A percentile compares a stretch with the other conserved stretches of the same genome.
Evolutionary conservation across 148 eudicot species (phyloP).

Genomic region (Arbutus unedo): DNA sequence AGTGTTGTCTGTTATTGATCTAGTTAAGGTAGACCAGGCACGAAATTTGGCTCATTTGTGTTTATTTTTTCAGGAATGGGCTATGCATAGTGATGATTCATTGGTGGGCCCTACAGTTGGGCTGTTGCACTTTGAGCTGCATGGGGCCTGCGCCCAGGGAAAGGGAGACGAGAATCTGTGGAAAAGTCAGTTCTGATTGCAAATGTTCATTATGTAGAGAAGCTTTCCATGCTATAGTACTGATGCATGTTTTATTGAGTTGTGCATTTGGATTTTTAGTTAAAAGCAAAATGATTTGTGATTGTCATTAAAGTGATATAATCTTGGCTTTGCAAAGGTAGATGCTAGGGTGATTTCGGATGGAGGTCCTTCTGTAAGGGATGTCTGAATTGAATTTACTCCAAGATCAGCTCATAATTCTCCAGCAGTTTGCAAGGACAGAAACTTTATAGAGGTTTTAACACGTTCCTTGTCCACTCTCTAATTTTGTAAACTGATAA

Average conservation of each 20-base stretch:
- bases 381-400: neutral
- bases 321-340: neutral
- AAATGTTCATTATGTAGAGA: neutral
- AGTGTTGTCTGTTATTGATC: neutral
- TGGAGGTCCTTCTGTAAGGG: neutral
- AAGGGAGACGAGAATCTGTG: neutral
- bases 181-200: slow-evolving; percentile 8
- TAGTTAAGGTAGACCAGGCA: neutral
- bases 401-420: neutral
- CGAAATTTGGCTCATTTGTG: neutral
- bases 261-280: neutral
- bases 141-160: neutral
- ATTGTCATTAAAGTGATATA: neutral
- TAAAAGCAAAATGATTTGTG: neutral
- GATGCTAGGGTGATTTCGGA: neutral
- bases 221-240: neutral
- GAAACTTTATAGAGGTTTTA: neutral
- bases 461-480: neutral
- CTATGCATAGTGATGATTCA: neutral
- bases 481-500: neutral
- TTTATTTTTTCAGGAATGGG: neutral
- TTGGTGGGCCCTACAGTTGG: neutral
- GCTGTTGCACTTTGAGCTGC: neutral
- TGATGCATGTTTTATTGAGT: neutral
- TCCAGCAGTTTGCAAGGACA: neutral